Evolutionary conservation across 2,329 filamentous ascomycete species (phyloP), one percentile per base, ranked within the genome.

Genomic region (Colletotrichum destructivum): DNA sequence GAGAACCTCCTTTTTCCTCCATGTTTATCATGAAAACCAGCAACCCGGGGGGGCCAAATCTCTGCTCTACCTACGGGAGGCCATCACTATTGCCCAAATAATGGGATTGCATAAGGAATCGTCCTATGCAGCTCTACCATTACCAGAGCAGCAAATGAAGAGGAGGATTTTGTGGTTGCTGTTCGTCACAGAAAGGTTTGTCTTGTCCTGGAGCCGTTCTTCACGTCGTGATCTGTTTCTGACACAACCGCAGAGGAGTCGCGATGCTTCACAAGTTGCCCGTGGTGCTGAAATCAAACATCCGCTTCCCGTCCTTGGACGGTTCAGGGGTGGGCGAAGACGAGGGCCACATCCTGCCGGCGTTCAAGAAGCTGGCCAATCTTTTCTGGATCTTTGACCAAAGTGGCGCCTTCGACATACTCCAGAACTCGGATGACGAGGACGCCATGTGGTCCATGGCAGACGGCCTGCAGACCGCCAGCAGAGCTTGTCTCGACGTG

Each of bases 11-110:
- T 88, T 88, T 73, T 88, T 88, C 59, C 77, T 88, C 21, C 86
- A 88, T 74, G 83, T 87, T 13, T 87, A 86, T 63, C 82, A 87
- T 73, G 86, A 88, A 75, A 88, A 88, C 64, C 81, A 83, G 68
- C 74, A 79, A 12, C 80, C 84, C 0, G 86, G 86, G 3, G 84
- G 85, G 0, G 81, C 79, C 2, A 83, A 84, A 62, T 87, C 86
- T 2, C 77, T 87, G 8, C 75, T 88, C 11, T 86, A 85, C 72
- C 75, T 88, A 8, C 81, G 86, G 7, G 86, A 88, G 71, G 84
- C 86, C 7, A 85, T 88, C n/a, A 86, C 86, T 0, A 78, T 86
- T 26, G 86, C 86, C 2, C 86, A 88, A 72, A 83, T 88, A 55
- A 81, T 87, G 74, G 79, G 83, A 0, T 77, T 88, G 6, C 84